phyloP scores from a whole-genome alignment of 495 filamentous ascomycete species.

The Acidomyces sp. region DNA sequence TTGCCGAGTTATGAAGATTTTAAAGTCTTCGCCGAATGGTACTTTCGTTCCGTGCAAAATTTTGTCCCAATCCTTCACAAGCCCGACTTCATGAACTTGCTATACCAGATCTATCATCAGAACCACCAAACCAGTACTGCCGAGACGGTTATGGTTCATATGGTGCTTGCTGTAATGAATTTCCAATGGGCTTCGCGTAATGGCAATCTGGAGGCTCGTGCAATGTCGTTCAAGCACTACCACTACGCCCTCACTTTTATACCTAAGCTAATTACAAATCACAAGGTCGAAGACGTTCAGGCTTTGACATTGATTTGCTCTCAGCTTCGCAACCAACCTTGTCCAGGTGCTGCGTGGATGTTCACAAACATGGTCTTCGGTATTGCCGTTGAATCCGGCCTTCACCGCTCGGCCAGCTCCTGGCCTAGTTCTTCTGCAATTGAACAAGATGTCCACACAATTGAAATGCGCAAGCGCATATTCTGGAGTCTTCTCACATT shows the following conservation, averaged over 20 bases:
- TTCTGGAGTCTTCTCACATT: slow-evolving; percentile 59
- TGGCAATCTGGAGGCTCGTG: slow-evolving; percentile 37
- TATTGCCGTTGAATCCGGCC: slow-evolving; percentile 55
- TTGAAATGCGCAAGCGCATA: slow-evolving; percentile 62
- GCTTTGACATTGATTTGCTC: slow-evolving; percentile 54
- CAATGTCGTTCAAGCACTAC: slow-evolving; percentile 59
- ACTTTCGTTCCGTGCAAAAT: slow-evolving; percentile 56
- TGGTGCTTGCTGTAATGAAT: slow-evolving; percentile 63
- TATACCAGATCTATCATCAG: slow-evolving; percentile 26
- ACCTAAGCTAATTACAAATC: slow-evolving; percentile 44
- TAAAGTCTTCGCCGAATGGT: slow-evolving; percentile 53
- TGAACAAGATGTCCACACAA: slow-evolving; percentile 30
- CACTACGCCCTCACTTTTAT: slow-evolving; percentile 57
- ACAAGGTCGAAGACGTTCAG: slow-evolving; percentile 51
- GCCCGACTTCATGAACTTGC: slow-evolving; percentile 51
- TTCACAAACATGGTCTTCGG: slow-evolving; percentile 46
- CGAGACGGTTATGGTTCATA: slow-evolving; percentile 59
- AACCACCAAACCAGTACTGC: slow-evolving; percentile 37
- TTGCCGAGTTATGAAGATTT: slow-evolving; percentile 32
- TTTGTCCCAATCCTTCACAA: slow-evolving; percentile 61
- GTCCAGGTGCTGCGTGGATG: slow-evolving; percentile 58
- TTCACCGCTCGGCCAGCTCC: slow-evolving; percentile 56
- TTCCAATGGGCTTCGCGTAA: slow-evolving; percentile 59
- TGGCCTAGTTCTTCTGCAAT: slow-evolving; percentile 40
- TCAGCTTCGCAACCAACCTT: slow-evolving; percentile 64